phyloP scores from a whole-genome alignment of 306 rosid species.

The Rosa lucieae region DNA sequence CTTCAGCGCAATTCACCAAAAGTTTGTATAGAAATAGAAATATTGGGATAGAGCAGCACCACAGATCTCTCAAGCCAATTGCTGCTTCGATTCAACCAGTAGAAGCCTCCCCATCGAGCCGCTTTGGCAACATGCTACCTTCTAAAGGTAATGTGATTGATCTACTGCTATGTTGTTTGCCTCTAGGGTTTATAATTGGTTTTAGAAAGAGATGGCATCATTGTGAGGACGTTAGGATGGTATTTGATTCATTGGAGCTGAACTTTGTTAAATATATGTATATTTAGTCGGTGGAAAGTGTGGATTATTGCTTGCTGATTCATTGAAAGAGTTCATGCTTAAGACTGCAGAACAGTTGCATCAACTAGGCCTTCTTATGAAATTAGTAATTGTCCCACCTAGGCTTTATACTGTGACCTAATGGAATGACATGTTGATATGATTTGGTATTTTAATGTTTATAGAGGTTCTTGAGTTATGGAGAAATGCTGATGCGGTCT shows the following conservation, averaged over 20 bases:
- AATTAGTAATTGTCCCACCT: background rate
- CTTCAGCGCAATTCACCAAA: conserved; percentile 11
- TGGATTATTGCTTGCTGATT: background rate
- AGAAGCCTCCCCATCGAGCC: conserved; percentile 29
- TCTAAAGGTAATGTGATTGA: conserved; percentile 21
- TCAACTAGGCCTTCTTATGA: background rate
- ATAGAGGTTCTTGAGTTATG: conserved; percentile 30
- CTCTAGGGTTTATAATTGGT: background rate
- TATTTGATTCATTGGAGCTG: background rate
- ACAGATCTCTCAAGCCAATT: background rate
- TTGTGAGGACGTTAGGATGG: background rate
- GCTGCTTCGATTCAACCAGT: conserved; percentile 32
- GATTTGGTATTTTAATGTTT: background rate
- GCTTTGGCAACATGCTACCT: conserved; percentile 27
- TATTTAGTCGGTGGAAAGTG: background rate
- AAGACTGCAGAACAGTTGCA: background rate
- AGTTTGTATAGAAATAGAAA: background rate
- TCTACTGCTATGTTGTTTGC: background rate
- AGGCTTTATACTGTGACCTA: background rate
- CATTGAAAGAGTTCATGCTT: background rate
- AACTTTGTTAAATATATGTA: background rate
- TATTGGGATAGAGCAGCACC: conserved; percentile 19
- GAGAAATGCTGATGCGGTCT: conserved; percentile 38
- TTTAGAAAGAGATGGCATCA: background rate
- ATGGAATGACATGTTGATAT: background rate